phyloP scores from a whole-genome alignment of 2,329 filamentous ascomycete genomes.

The Aspergillus sp. region DNA sequence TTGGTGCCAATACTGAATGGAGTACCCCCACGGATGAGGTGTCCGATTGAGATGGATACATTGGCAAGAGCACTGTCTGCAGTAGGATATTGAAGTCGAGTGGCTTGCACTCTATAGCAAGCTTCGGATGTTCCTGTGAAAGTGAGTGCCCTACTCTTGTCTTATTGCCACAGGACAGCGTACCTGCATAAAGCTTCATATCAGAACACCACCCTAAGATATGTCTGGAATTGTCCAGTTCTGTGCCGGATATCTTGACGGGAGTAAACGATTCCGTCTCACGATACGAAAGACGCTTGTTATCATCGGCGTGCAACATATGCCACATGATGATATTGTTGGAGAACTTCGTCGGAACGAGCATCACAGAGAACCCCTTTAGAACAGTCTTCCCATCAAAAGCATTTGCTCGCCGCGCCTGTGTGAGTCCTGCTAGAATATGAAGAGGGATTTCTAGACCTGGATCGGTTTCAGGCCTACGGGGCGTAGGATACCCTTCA shows the following conservation, averaged over 20 bases:
- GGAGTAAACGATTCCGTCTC: constrained; percentile 5
- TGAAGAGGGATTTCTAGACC: constrained; percentile 30
- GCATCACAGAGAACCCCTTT: constrained; percentile 36
- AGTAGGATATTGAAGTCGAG: too few relatives aligned
- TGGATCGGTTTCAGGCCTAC: constrained; percentile 10
- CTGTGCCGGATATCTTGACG: neutral
- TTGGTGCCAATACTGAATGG: constrained; percentile 23
- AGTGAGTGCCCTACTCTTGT: neutral
- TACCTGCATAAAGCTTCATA: constrained; percentile 18
- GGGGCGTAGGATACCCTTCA: constrained; percentile 26
- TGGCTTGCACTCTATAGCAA: too few relatives aligned
- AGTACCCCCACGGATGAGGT: constrained; percentile 10
- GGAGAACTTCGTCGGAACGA: constrained; percentile 21
- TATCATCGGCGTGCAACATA: constrained; percentile 14
- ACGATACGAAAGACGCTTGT: constrained; percentile 25
- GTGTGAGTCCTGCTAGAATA: constrained; percentile 2
- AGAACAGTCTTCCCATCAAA: constrained; percentile 29
- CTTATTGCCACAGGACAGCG: constrained; percentile 8
- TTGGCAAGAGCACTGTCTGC: too few relatives aligned
- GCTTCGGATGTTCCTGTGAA: too few relatives aligned
- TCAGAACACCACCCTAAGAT: constrained; percentile 34
- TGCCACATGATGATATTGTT: constrained; percentile 31
- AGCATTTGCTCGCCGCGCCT: constrained; percentile 11
- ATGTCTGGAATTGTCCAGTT: constrained; percentile 20
- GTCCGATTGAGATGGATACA: too few relatives aligned